Evolutionary conservation across 2,329 filamentous ascomycete genomes (phyloP).

Genomic region (Periconia sp.): DNA sequence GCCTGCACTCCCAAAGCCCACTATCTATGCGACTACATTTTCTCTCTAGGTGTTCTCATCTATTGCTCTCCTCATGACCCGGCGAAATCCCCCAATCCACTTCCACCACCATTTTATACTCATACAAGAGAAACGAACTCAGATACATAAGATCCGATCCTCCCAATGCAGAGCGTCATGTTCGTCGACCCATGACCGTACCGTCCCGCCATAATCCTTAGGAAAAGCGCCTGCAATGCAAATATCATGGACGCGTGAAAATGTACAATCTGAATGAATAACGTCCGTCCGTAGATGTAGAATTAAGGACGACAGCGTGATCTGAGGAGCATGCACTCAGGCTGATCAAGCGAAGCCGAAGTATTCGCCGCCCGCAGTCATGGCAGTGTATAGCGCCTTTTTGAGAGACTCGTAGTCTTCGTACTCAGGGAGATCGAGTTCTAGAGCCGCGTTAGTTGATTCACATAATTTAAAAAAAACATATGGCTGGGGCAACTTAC

Average conservation of each 20-base stretch:
- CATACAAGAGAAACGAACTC: constrained; percentile 20
- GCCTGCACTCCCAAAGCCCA: constrained; percentile 39
- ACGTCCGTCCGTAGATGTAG: too few relatives aligned
- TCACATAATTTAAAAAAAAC: neutral
- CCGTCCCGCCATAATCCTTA: constrained; percentile 3
- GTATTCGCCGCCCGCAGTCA: constrained; percentile 96
- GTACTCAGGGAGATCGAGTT: constrained; percentile 97
- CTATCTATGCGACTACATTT: constrained; percentile 12
- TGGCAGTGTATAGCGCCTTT: constrained; percentile 88
- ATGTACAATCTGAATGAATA: constrained; percentile 8
- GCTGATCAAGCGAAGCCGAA: constrained; percentile 87
- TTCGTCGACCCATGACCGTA: constrained; percentile 5
- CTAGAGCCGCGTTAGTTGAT: constrained; percentile 59
- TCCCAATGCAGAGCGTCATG: constrained; percentile 12
- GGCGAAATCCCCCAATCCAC: constrained; percentile 2
- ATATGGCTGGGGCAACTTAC: constrained; percentile 65
- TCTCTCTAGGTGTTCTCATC: too few relatives aligned
- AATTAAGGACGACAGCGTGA: too few relatives aligned
- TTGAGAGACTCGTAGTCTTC: constrained; percentile 92
- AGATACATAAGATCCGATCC: constrained; percentile 9
- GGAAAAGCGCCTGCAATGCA: constrained; percentile 39
- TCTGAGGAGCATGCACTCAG: too few relatives aligned
- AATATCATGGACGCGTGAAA: constrained; percentile 14
- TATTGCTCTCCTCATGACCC: neutral
- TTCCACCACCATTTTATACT: constrained; percentile 22